Evolutionary conservation across 257 asterid species (phyloP), one percentile per base, ranked within the genome.

Genomic region (Plectranthus barbatus): DNA sequence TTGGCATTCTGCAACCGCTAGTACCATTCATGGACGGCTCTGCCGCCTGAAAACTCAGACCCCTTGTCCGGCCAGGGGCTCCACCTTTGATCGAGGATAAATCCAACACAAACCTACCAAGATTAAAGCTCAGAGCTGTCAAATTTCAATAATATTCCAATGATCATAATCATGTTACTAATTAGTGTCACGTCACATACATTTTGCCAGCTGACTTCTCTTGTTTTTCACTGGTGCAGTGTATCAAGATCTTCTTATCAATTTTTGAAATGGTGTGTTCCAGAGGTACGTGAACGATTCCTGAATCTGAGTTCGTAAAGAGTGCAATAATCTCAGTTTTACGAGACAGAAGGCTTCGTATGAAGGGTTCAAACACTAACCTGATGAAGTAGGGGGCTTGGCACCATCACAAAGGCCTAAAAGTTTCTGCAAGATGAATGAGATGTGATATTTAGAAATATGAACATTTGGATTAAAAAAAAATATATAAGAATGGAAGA

Each of bases 11-110:
- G 50, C 41, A 46, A 6, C 72, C 76, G 66, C 42, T 73, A 12
- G 15, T 37, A 37, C 68, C 67, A 10, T 74, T 26, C 19, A 12
- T 4, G 50, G 70, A 56, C 64, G 77, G 75, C 19, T 71, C 60
- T 9, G 45, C 54, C 8, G 58, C 46, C 20, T 66, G 49, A 24
- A 89, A 21, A 21, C 60, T 62, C 56, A 89, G 79, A 36, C 91
- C 89, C 80, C 95, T 80, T 26, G 96, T 89, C 65, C 95, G 84
- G 23, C 91, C 91, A 31, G 93, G 96, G 9, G 89, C 91, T 29
- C 95, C 96, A 23, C 95, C 91, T 66, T 79, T 86, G 39, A 82
- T 71, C 37, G 84, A 72, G 49, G 91, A 74, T 9, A 84, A 64
- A 70, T 89, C 87, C 79, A 89, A 76, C 76, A 75, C 68, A 68